Evolutionary conservation across 2,329 filamentous ascomycete species (phyloP), one percentile per base, ranked within the genome.

Genomic region (Beauveria bassiana): DNA sequence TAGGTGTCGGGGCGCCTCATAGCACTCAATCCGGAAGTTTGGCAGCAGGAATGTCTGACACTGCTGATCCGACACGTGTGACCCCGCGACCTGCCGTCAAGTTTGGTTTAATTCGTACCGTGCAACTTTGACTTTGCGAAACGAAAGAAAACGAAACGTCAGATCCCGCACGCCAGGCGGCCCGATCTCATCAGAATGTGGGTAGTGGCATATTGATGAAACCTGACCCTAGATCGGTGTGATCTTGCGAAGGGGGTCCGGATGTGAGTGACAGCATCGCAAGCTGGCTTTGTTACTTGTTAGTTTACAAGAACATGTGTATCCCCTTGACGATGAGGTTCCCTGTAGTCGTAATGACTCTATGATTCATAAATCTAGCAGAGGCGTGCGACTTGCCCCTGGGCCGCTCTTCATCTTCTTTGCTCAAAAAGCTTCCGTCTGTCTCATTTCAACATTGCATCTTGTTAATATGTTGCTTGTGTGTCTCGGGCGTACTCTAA

Each of bases 1-100:
- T 55, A 45, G 26, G 26, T 43, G 10, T 61, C 52, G 18, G 52
- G 46, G 59, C 20, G 62, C 43, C 59, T 62, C 53, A 62, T 62
- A 22, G 57, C 28, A 14, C 50, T 24, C 22, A 12, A 28, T 10
- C 42, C 28, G 16, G 14, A 47, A 42, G 46, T 24, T 45, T 40
- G 47, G 20, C 16, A 47, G 45, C 12, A 34, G 46, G 50, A 22
- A 14, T 16, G 14, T 47, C 5, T 16, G 22, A 20, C 42, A 38
- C 10, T 34, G 40, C 12, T 22, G 26, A 24, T 26, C 18, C 18
- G 7, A 46, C 26, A 22, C 18, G 52, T 40, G 34, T 42, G 20
- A 53, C 51, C 31, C n/a, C 50, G 34, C 24, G 50, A 31, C 50
- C 24, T 53, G 31, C 50, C 49, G 31, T 31, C 24, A 54, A 28